A percentile compares a stretch with the other conserved stretches of the same genome.
Conservation (phyloP, 2,329 filamentous ascomycete genomes). For the Colletotrichum cuscutae region DNA sequence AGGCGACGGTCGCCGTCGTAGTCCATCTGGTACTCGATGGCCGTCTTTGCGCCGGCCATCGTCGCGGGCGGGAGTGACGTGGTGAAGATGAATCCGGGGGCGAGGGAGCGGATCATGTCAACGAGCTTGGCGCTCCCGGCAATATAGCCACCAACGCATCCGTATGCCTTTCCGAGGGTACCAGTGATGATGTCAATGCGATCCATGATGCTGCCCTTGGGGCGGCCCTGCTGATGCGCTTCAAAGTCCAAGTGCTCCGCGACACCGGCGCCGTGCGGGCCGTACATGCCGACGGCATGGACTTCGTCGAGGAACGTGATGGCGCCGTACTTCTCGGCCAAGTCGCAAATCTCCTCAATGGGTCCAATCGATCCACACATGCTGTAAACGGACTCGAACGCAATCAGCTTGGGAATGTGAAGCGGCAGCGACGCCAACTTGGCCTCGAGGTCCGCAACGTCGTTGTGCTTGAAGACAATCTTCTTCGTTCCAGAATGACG, state of each 20-base stretch:
- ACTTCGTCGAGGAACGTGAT: constrained; percentile 99
- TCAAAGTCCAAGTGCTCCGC: constrained; percentile 98
- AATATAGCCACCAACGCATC: constrained; percentile 97
- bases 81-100: constrained; percentile 98
- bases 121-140: constrained; percentile 88
- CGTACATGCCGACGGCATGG: constrained; percentile 99
- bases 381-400: constrained; percentile 98
- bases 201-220: constrained; percentile 89
- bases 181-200: constrained; percentile 98
- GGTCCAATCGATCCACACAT: constrained; percentile 99
- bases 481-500: constrained; percentile 97
- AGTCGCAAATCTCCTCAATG: constrained; percentile 94
- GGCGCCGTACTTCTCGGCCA: constrained; percentile 97
- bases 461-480: constrained; percentile 98
- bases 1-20: constrained; percentile 88
- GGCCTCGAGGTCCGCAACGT: constrained; percentile 89
- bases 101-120: constrained; percentile 92
- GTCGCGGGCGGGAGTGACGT: constrained; percentile 95
- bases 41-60: constrained; percentile 92
- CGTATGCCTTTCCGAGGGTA: constrained; percentile 96
- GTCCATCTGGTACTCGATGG: constrained; percentile 92
- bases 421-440: constrained; percentile 90
- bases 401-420: constrained; percentile 94
- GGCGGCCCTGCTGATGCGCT: constrained; percentile 78
- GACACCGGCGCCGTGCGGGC: constrained; percentile 92